Evolutionary conservation across 352 stramenopile species (phyloP).

Genomic region (Pythium brassicae): DNA sequence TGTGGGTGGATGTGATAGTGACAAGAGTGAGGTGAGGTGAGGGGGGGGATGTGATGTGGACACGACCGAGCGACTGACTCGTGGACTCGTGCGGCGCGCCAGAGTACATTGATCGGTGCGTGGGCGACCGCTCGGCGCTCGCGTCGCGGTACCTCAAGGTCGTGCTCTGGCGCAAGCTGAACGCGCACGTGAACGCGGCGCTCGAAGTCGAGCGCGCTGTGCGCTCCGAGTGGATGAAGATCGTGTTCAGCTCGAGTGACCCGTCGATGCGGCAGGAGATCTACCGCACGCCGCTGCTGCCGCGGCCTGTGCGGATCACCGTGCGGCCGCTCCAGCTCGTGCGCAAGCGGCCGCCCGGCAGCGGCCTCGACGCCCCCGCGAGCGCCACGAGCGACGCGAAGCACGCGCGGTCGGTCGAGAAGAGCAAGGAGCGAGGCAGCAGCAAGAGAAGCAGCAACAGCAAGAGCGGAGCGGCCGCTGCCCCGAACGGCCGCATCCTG

Average conservation of each 20-base stretch:
- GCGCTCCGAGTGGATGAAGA: slow-evolving; percentile 80
- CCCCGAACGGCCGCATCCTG: background rate
- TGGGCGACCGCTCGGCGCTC: slow-evolving; percentile 25
- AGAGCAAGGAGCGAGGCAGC: background rate
- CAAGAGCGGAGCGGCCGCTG: background rate
- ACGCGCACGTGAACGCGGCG: slow-evolving; percentile 27
- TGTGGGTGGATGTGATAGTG: too few relatives aligned
- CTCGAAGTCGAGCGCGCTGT: slow-evolving; percentile 31
- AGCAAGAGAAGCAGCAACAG: background rate
- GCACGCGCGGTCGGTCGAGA: background rate
- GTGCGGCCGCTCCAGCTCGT: slow-evolving; percentile 44
- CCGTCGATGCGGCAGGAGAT: slow-evolving; percentile 13
- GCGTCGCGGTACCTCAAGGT: slow-evolving; percentile 40
- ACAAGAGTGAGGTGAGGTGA: too few relatives aligned
- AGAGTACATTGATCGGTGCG: slow-evolving; percentile 52
- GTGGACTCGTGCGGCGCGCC: slow-evolving; percentile 1
- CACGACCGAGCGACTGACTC: slow-evolving; percentile 1
- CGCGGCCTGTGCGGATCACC: slow-evolving; percentile 56
- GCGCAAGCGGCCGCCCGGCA: slow-evolving; percentile 15
- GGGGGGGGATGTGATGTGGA: too few relatives aligned
- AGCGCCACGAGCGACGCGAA: slow-evolving; percentile 9
- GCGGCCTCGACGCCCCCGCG: slow-evolving; percentile 8
- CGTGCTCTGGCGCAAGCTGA: slow-evolving; percentile 50
- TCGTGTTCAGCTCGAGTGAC: slow-evolving; percentile 53
- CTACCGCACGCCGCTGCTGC: slow-evolving; percentile 38